Conservation (phyloP, 352 stramenopile genomes). For the Thalassiosira sp. region DNA sequence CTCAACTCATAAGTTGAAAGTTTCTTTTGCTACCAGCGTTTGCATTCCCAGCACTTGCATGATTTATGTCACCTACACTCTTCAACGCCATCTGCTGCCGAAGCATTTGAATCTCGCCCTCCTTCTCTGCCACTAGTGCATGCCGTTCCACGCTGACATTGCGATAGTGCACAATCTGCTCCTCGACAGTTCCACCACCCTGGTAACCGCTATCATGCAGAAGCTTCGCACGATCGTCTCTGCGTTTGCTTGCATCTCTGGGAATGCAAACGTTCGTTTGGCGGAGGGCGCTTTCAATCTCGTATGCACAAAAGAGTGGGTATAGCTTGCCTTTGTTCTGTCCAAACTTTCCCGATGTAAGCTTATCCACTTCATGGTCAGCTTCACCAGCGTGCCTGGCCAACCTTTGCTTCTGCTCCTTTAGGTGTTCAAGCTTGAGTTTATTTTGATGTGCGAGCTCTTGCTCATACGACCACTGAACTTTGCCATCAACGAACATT, state of each 20-base stretch:
- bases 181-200: not conserved
- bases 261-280: not conserved
- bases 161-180: not conserved
- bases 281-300: not conserved
- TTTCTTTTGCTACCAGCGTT: not conserved
- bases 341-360: not conserved
- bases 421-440: not conserved
- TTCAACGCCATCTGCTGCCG: not conserved
- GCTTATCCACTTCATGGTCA: not conserved
- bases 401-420: not conserved
- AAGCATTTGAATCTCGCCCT: not conserved
- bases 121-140: not conserved
- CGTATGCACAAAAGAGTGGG: not conserved
- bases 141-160: not conserved
- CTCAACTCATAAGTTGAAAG: not conserved
- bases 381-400: not conserved
- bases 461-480: not conserved
- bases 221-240: not conserved
- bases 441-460: not conserved
- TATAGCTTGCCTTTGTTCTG: not conserved
- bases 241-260: not conserved
- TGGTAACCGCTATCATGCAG: not conserved
- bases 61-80: not conserved
- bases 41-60: not conserved
- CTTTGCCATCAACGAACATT: not conserved